Conservation (phyloP, 768 basidiomycete species). For the Lactarius indigo region DNA sequence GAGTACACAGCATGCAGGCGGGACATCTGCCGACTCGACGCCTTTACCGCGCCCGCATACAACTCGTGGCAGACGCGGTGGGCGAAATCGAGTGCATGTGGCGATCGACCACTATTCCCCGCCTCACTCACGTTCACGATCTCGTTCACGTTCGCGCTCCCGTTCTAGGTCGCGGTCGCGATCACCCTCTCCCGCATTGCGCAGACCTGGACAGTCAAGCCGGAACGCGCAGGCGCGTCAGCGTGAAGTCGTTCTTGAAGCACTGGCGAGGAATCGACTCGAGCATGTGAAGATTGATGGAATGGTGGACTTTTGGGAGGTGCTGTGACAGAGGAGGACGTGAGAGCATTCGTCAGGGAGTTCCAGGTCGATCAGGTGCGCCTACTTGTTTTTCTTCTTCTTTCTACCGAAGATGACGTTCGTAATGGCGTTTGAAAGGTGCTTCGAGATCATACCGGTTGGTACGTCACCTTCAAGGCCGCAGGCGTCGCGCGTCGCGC, state of each 20-base stretch:
- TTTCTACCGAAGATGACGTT: conserved; percentile 10
- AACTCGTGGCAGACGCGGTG: conserved; percentile 19
- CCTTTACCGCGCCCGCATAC: conserved; percentile 3
- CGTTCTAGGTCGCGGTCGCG: conserved; percentile 26
- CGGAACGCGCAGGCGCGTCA: conserved; percentile 32
- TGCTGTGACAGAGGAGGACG: conserved; percentile 60
- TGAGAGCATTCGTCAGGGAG: conserved; percentile 61
- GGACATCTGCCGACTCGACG: conserved; percentile 18
- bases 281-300: conserved; percentile 63
- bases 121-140: conserved; percentile 20
- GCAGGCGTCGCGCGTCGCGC: conserved; percentile 63
- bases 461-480: conserved; percentile 79
- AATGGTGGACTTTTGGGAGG: conserved; percentile 43
- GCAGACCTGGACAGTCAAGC: conserved; percentile 37
- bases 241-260: conserved; percentile 41
- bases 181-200: conserved; percentile 43
- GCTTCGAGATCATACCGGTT: conserved; percentile 62
- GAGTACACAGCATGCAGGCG: background rate
- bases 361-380: conserved; percentile 74
- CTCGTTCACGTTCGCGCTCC: conserved; percentile 10
- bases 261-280: conserved; percentile 56
- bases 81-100: conserved; percentile 12
- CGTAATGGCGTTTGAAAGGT: conserved; percentile 42
- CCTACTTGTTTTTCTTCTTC: conserved; percentile 19
- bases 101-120: conserved; percentile 25